phyloP scores from a whole-genome alignment of 2,329 filamentous ascomycete genomes.

The Tolypocladium endophyticum region DNA sequence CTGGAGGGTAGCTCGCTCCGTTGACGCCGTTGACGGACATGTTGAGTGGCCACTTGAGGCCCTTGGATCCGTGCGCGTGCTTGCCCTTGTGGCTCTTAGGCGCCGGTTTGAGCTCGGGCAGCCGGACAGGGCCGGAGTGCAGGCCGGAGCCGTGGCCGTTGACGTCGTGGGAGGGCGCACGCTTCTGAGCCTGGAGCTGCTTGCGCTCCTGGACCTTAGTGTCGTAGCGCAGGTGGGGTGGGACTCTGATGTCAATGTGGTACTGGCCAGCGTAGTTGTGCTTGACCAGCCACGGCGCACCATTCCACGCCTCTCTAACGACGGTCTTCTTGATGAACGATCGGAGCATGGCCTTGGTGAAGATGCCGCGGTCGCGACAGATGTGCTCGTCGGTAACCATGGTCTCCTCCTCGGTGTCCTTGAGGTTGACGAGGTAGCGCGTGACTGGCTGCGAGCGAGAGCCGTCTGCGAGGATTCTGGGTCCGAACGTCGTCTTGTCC shows the following conservation, averaged over 20 bases:
- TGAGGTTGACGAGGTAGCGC: constrained; percentile 69
- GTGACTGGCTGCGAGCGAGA: constrained; percentile 60
- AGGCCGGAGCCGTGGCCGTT: constrained; percentile 25
- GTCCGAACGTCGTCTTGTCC: constrained; percentile 72
- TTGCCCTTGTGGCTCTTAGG: constrained; percentile 60
- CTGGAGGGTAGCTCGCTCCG: constrained; percentile 33
- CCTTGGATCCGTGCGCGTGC: constrained; percentile 29
- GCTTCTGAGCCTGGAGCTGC: constrained; percentile 56
- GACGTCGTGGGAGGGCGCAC: constrained; percentile 37
- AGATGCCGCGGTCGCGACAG: constrained; percentile 77
- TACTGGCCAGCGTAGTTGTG: constrained; percentile 73
- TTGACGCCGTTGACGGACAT: constrained; percentile 27
- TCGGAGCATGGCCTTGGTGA: constrained; percentile 87
- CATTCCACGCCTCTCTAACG: constrained; percentile 84
- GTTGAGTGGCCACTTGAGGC: constrained; percentile 26
- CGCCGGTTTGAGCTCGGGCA: constrained; percentile 65
- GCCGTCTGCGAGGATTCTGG: constrained; percentile 51
- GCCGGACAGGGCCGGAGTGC: constrained; percentile 39
- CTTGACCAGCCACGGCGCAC: constrained; percentile 95
- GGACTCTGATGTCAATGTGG: constrained; percentile 79
- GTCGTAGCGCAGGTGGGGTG: constrained; percentile 71
- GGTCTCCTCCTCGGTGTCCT: constrained; percentile 60
- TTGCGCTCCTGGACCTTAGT: constrained; percentile 70
- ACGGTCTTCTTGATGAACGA: constrained; percentile 94
- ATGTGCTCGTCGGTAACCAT: constrained; percentile 75